These are phyloP conservation scores for Salix exigua DNA, from an alignment of 345 rosid genomes.

Conservation along the genomic window DNA sequence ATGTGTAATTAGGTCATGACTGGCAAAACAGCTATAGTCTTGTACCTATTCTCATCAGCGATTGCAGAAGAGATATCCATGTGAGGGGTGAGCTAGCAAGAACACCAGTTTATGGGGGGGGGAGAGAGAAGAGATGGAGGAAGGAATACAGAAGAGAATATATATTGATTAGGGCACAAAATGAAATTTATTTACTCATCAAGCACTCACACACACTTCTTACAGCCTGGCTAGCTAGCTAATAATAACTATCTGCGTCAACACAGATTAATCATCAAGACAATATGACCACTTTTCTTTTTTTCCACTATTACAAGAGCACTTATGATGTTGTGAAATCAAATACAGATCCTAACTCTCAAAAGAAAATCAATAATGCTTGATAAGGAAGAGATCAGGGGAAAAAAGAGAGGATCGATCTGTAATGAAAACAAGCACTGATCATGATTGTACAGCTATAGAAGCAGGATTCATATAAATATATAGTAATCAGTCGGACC, in stretches of 20 bases:
- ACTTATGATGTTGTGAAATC: neutral
- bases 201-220: neutral
- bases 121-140: no score
- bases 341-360: neutral
- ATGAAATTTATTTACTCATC: neutral
- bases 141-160: neutral
- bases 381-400: neutral
- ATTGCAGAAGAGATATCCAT: neutral
- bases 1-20: neutral
- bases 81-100: neutral
- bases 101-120: neutral
- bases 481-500: constrained; percentile 39
- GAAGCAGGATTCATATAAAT: neutral
- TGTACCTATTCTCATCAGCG: neutral
- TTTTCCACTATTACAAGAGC: neutral
- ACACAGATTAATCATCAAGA: neutral
- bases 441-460: neutral
- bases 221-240: neutral
- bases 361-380: neutral
- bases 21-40: neutral
- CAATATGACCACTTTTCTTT: neutral
- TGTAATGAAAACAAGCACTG: neutral
- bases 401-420: neutral
- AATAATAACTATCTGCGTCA: neutral
- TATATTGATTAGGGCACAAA: neutral